phyloP scores from a whole-genome alignment of 495 filamentous ascomycete species.

The Chaetomium fimeti region DNA sequence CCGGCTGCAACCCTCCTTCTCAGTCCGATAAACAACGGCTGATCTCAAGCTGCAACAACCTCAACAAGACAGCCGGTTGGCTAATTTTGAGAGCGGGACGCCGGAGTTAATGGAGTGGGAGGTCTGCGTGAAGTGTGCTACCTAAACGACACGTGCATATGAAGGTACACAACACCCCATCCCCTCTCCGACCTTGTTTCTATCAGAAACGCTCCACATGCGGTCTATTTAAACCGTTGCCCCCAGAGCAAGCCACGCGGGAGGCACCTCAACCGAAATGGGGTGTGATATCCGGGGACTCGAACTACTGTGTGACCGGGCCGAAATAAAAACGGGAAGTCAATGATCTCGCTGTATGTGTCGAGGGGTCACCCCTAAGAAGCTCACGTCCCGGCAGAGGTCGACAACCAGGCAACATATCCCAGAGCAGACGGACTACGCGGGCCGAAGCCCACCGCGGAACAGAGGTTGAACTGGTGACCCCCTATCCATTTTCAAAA shows the following conservation, averaged over 20 bases:
- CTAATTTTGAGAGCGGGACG: too few species aligned
- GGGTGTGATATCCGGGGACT: conserved; percentile 8
- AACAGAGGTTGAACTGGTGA: conserved; percentile 65
- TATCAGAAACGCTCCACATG: too few species aligned
- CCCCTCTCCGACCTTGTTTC: too few species aligned
- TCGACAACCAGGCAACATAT: conserved; percentile 55
- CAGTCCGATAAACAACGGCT: background rate
- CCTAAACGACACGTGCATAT: too few species aligned
- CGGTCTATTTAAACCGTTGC: too few species aligned
- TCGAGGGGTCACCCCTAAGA: conserved; percentile 47
- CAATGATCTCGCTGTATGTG: background rate
- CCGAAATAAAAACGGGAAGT: background rate
- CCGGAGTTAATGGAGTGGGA: too few species aligned
- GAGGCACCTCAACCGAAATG: background rate
- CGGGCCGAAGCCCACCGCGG: conserved; percentile 54
- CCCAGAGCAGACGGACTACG: conserved; percentile 46
- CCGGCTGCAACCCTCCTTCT: background rate
- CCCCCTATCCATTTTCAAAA: conserved; percentile 52
- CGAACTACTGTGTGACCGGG: conserved; percentile 10
- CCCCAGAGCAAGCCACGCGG: background rate
- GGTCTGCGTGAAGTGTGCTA: too few species aligned
- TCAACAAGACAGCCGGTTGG: too few species aligned
- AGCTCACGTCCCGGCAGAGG: conserved; percentile 69
- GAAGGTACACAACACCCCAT: too few species aligned
- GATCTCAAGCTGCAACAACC: background rate